Evolutionary conservation across 768 basidiomycete species (phyloP).

Genomic region (Boletus rufocinnamomeus): DNA sequence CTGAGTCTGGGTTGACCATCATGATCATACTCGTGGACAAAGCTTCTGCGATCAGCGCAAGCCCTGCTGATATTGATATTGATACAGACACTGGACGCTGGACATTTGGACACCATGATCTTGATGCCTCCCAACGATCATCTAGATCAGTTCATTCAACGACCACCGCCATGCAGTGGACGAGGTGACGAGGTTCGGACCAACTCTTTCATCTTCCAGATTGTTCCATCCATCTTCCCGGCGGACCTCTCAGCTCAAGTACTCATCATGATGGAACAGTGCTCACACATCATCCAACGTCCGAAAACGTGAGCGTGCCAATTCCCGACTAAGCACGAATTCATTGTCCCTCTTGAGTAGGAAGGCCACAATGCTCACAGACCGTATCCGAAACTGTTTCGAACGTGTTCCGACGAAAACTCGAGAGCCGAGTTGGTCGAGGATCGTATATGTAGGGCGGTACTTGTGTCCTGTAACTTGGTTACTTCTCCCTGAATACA

Average conservation of each 20-base stretch:
- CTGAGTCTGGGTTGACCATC: too few relatives aligned
- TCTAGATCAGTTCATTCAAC: not conserved
- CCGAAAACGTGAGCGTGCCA: not conserved
- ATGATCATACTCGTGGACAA: too few relatives aligned
- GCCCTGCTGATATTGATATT: too few relatives aligned
- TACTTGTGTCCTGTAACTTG: not conserved
- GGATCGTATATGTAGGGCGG: not conserved
- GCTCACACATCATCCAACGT: not conserved
- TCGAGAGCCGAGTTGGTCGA: not conserved
- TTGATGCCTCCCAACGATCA: not conserved
- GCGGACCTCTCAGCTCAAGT: too few relatives aligned
- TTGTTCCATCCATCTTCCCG: not conserved
- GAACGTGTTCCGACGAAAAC: not conserved
- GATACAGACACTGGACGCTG: too few relatives aligned
- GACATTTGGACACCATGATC: not conserved
- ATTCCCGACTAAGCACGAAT: not conserved
- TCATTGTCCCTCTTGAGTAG: not conserved
- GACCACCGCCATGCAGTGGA: not conserved
- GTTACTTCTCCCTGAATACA: not conserved
- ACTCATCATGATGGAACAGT: too few relatives aligned
- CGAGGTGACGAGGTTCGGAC: not conserved
- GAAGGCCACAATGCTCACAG: not conserved
- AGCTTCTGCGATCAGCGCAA: too few relatives aligned
- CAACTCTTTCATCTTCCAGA: not conserved
- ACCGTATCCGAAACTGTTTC: not conserved